Evolutionary conservation across 345 rosid genomes (phyloP), one percentile per base, ranked within the genome.

Genomic region (Diplotaxis tenuifolia): DNA sequence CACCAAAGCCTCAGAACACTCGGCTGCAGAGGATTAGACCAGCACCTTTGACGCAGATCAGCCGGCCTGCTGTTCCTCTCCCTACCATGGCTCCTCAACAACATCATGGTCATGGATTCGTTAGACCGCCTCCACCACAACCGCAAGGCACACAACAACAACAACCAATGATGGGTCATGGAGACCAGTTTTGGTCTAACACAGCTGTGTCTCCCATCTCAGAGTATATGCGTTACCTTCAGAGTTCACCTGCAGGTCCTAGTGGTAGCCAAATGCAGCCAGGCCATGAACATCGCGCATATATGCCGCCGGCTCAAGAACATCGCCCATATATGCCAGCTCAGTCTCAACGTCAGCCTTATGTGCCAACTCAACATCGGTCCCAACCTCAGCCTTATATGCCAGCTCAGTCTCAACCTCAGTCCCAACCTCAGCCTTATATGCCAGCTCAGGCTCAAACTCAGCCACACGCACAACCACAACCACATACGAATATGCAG

Each of bases 21-120:
- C 82, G 98, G 78, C 62, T 93, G 86, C 98, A 91, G 73, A 85
- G 81, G 86, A 89, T 93, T 72, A 83, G 97, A 75, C 96, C 98
- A 2, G 83, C 97, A 0, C 98, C 97, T 0, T 72, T 93, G 50
- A 81, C 83, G 5, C 94, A 92, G 52, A 72, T 93, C n/a, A 88
- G 80, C 70, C 80, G 88, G 20, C 92, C 94, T 57, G 81, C 57
- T 0, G 52, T 81, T 32, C 86, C 89, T 34, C 79, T 77, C 32
- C 75, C 81, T 1, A 49, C 75, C 68, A 68, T 70, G 71, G 57
- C 67, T 65, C 75, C 74, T 45, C 0, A 3, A 15, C 80, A 42
- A 23, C 49, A 70, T 32, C 38, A 29, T 65, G 62, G 71, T 57
- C 74, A 68, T 7, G 28, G 32, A 15, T 70, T 59, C 7, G 22